These are phyloP conservation scores for Phenoliferia sp. DNA, from an alignment of 1,284 basidiomycete species.

Conservation along the genomic window DNA sequence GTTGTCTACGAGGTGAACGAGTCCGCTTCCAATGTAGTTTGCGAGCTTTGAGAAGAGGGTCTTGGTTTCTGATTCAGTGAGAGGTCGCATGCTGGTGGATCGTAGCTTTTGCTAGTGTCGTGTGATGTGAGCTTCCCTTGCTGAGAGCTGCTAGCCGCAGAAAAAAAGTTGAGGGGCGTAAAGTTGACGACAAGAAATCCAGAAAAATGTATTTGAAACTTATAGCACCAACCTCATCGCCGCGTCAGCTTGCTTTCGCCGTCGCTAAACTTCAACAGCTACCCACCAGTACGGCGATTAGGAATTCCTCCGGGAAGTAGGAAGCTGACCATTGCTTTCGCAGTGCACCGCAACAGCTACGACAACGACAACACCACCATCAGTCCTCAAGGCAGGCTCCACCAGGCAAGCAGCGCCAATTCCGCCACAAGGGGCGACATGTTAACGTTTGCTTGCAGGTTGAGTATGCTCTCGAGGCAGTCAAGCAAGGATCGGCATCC, in stretches of 20 bases:
- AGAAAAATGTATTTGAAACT: too few species aligned
- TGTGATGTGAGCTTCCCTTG: too few species aligned
- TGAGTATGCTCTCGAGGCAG: slow-evolving; percentile 98
- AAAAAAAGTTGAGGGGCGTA: too few species aligned
- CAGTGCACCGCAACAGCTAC: slow-evolving; percentile 8
- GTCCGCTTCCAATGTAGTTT: slow-evolving; percentile 86
- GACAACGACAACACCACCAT: slow-evolving; percentile 74
- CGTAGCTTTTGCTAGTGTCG: too few species aligned
- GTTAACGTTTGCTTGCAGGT: slow-evolving; percentile 60
- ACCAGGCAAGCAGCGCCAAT: slow-evolving; percentile 35
- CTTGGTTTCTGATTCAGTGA: slow-evolving; percentile 72
- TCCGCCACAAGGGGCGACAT: neutral
- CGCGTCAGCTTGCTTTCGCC: too few species aligned
- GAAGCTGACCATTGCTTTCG: too few species aligned
- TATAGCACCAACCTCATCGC: too few species aligned
- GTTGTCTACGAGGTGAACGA: slow-evolving; percentile 55
- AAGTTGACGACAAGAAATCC: too few species aligned
- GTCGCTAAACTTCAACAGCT: too few species aligned
- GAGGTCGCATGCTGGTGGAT: slow-evolving; percentile 61
- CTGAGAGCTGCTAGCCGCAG: too few species aligned
- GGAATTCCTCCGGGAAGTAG: too few species aligned
- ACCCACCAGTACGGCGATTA: too few species aligned
- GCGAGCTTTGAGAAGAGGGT: slow-evolving; percentile 83
- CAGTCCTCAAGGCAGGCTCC: slow-evolving; percentile 75
- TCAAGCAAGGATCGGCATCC: slow-evolving; percentile 98